Evolutionary conservation across 1,284 basidiomycete genomes (phyloP).

Genomic region (Boletus smithii): DNA sequence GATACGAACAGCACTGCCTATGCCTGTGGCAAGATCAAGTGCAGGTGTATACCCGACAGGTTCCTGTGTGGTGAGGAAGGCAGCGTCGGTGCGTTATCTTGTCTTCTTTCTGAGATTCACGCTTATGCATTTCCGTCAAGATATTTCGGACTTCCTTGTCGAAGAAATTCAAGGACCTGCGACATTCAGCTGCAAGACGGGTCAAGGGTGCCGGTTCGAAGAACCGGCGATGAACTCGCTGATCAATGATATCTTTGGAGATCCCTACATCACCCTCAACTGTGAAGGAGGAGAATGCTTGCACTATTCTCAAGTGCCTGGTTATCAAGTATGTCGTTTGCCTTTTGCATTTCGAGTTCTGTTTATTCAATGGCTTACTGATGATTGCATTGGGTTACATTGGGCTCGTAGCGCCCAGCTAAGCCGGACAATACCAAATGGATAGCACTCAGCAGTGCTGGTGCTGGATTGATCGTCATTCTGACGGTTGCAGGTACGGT

Average conservation of each 20-base stretch:
- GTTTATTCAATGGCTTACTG: background rate
- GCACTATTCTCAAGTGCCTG: conserved; percentile 91
- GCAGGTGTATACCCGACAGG: conserved; percentile 86
- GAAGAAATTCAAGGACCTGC: conserved; percentile 93
- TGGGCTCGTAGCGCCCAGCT: conserved; percentile 52
- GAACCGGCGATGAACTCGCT: conserved; percentile 96
- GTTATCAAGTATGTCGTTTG: conserved; percentile 63
- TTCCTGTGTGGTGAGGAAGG: conserved; percentile 97
- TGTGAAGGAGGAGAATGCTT: conserved; percentile 93
- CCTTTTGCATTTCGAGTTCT: background rate
- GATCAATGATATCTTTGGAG: conserved; percentile 92
- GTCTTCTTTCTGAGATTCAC: background rate
- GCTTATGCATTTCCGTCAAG: conserved; percentile 38
- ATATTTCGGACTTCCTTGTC: conserved; percentile 90
- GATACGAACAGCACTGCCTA: conserved; percentile 75
- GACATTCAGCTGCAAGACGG: conserved; percentile 78
- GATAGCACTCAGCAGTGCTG: conserved; percentile 81
- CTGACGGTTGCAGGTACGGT: conserved; percentile 50
- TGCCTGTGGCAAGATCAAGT: conserved; percentile 79
- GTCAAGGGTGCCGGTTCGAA: conserved; percentile 80
- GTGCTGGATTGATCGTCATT: conserved; percentile 69
- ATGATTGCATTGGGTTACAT: background rate
- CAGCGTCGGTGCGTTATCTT: conserved; percentile 71
- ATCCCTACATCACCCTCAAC: conserved; percentile 82
- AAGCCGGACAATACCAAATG: conserved; percentile 79